Conservation (phyloP, 2,329 filamentous ascomycete species). For the Ophiostoma novo-ulmi region DNA sequence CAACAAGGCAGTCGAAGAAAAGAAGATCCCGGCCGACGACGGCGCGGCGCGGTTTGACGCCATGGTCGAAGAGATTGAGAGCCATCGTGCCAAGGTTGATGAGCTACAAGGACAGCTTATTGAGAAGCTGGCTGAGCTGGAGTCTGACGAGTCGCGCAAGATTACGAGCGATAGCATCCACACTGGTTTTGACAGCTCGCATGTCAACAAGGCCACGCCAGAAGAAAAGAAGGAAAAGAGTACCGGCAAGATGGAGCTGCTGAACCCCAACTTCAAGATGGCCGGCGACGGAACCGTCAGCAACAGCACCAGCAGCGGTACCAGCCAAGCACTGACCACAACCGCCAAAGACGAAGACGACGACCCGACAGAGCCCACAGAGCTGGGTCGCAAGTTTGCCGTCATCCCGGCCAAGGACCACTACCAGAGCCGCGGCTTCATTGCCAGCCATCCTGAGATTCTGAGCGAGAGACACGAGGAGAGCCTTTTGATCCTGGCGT, state of each 20-base stretch:
- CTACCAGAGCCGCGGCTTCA: conserved; percentile 65
- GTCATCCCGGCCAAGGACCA: conserved; percentile 74
- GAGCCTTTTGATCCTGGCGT: conserved; percentile 82
- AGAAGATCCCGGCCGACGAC: conserved; percentile 44
- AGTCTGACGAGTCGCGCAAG: conserved; percentile 79
- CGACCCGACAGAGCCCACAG: conserved; percentile 68
- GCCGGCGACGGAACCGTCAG: conserved; percentile 13
- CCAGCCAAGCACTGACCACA: conserved; percentile 29
- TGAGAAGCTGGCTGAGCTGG: conserved; percentile 69
- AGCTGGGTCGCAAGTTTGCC: conserved; percentile 74
- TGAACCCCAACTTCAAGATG: conserved; percentile 58
- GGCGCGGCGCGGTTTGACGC: conserved; percentile 60
- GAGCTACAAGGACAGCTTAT: conserved; percentile 71
- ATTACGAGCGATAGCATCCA: conserved; percentile 90
- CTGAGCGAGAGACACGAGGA: conserved; percentile 80
- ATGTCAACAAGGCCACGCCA: conserved; percentile 58
- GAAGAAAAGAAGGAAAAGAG: conserved; percentile 52
- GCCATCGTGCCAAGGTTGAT: conserved; percentile 71
- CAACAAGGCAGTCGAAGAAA: conserved; percentile 75
- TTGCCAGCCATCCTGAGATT: conserved; percentile 71
- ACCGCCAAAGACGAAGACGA: conserved; percentile 50
- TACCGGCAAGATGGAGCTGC: conserved; percentile 56
- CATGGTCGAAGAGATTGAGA: conserved; percentile 72
- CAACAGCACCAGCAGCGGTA: neutral
- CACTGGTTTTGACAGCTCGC: conserved; percentile 84